Percentiles rank a stretch among this genome's conserved stretches.
Conservation (phyloP, 768 basidiomycete genomes). For the Clavulina sp. region DNA sequence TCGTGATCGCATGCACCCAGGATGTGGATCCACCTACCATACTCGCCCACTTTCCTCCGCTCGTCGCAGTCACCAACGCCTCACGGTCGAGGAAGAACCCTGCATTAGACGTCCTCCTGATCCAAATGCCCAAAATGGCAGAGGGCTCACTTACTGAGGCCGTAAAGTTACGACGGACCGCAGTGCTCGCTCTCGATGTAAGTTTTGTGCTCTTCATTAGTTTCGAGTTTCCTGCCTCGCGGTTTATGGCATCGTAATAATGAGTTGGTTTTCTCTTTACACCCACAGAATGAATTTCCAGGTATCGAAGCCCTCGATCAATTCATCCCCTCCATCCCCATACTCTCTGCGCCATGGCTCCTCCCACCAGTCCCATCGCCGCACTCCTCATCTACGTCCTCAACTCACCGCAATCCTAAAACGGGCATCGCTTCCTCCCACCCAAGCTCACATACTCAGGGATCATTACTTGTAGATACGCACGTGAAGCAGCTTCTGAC, state of each 20-base stretch:
- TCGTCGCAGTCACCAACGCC: slow-evolving; percentile 60
- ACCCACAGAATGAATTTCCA: slow-evolving; percentile 26
- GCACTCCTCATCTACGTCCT: not conserved
- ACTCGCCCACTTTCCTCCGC: slow-evolving; percentile 55
- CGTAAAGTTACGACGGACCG: slow-evolving; percentile 47
- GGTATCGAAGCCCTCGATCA: slow-evolving; percentile 15
- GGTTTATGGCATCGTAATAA: not conserved
- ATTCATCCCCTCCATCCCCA: slow-evolving; percentile 25
- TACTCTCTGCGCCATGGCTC: slow-evolving; percentile 51
- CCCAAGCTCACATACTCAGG: not conserved
- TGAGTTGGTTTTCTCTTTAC: not conserved
- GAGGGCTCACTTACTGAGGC: slow-evolving; percentile 41
- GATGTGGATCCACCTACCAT: slow-evolving; percentile 60
- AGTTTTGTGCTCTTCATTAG: slow-evolving; percentile 13
- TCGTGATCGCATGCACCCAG: slow-evolving; percentile 50
- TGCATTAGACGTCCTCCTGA: slow-evolving; percentile 35
- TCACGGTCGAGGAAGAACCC: slow-evolving; percentile 8
- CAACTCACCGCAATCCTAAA: not conserved
- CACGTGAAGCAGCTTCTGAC: slow-evolving; percentile 72
- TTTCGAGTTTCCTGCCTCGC: not conserved
- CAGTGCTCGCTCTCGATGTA: slow-evolving; percentile 54
- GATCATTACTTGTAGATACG: slow-evolving; percentile 35
- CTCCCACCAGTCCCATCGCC: slow-evolving; percentile 7
- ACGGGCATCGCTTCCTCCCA: not conserved
- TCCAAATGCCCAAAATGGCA: slow-evolving; percentile 50